Evolutionary conservation across 2,329 filamentous ascomycete genomes (phyloP).

Genomic region (Geoglossum cookeanum): DNA sequence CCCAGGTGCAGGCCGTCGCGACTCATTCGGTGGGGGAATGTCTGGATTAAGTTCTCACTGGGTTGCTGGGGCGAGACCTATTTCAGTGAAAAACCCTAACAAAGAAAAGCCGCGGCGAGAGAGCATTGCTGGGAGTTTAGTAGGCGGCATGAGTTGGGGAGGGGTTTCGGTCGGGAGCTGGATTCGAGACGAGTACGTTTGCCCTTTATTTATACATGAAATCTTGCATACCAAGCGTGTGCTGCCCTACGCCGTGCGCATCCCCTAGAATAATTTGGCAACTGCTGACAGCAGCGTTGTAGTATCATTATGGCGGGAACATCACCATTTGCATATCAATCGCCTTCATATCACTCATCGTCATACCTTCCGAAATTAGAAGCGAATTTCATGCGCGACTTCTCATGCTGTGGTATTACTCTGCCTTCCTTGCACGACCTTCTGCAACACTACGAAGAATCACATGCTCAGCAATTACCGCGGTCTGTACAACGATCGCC

Average conservation of each 20-base stretch:
- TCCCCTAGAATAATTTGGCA: background rate
- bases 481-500: constrained; percentile 26
- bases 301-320: constrained; percentile 93
- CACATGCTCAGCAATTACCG: constrained; percentile 55
- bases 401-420: constrained; percentile 80
- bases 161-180: constrained; percentile 92
- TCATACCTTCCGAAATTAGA: constrained; percentile 94
- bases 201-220: background rate
- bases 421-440: constrained; percentile 86
- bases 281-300: constrained; percentile 4
- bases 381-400: constrained; percentile 94
- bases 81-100: constrained; percentile 33
- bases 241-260: background rate
- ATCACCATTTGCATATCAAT: constrained; percentile 78
- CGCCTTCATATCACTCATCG: constrained; percentile 90
- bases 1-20: constrained; percentile 25
- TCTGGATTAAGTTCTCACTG: constrained; percentile 24
- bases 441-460: constrained; percentile 90
- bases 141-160: constrained; percentile 88
- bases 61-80: constrained; percentile 38
- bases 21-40: constrained; percentile 31
- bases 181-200: constrained; percentile 89
- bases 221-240: background rate
- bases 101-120: constrained; percentile 34
- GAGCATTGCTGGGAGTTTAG: constrained; percentile 40